phyloP scores from a whole-genome alignment of 371 early-diverging fungal genomes.

The Enterospora canceri region DNA sequence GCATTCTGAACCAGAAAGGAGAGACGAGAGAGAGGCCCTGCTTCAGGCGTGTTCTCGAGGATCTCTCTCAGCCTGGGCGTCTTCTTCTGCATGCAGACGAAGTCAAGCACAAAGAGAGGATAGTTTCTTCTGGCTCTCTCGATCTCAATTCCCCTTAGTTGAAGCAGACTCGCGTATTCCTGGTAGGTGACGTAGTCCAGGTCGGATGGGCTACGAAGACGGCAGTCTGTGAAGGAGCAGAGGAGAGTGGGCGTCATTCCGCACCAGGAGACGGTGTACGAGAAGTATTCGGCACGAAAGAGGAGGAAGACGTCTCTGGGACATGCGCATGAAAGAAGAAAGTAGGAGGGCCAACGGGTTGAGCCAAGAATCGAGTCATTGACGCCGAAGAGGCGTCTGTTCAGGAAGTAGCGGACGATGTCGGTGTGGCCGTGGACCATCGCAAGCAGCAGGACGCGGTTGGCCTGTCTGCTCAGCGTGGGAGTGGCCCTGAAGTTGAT shows the following conservation, averaged over 20 bases:
- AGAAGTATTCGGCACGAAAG: slow-evolving; percentile 10
- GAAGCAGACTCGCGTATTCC: slow-evolving; percentile 18
- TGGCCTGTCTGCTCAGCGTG: slow-evolving; percentile 12
- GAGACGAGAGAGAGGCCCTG: slow-evolving; percentile 2
- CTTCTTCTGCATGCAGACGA: slow-evolving; percentile 30
- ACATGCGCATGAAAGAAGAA: slow-evolving; percentile 33
- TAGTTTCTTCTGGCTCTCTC: slow-evolving; percentile 8
- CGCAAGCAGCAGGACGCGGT: slow-evolving; percentile 45
- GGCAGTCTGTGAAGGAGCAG: background rate
- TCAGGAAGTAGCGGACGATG: slow-evolving; percentile 45
- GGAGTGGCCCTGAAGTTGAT: background rate
- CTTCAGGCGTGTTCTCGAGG: slow-evolving; percentile 27
- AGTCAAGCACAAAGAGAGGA: slow-evolving; percentile 43
- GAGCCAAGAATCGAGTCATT: slow-evolving; percentile 42
- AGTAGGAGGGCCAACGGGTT: slow-evolving; percentile 35
- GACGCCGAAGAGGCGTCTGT: slow-evolving; percentile 41
- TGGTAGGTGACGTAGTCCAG: slow-evolving; percentile 30
- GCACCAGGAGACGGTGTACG: slow-evolving; percentile 23
- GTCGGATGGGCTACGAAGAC: slow-evolving; percentile 4
- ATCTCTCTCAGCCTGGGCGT: slow-evolving; percentile 9
- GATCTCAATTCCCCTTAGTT: slow-evolving; percentile 8
- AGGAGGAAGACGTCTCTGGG: background rate
- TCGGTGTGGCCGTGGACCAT: slow-evolving; percentile 39
- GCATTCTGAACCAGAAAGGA: slow-evolving; percentile 23
- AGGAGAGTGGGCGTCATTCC: slow-evolving; percentile 36